These are phyloP conservation scores for Arthrobotrys entomopaga DNA, from an alignment of 2,329 filamentous ascomycete genomes.

Conservation along the genomic window DNA sequence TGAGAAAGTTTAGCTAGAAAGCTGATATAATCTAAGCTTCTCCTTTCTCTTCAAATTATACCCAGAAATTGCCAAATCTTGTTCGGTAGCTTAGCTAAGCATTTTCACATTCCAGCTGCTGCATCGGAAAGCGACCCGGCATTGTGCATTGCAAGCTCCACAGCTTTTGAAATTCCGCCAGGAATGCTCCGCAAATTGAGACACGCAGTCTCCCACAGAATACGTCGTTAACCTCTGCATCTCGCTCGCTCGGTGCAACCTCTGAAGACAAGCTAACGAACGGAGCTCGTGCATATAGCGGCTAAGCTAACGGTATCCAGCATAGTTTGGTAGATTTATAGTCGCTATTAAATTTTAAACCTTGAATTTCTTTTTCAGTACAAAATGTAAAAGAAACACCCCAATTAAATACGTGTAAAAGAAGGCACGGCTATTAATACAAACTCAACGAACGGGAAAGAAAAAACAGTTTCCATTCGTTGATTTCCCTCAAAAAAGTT, in stretches of 20 bases:
- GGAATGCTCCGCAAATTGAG: not conserved
- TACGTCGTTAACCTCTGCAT: not conserved
- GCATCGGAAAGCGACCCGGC: not conserved
- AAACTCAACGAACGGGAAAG: not conserved
- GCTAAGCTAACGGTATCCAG: slow-evolving; percentile 5
- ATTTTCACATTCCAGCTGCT: slow-evolving; percentile 4
- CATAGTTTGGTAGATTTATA: not conserved
- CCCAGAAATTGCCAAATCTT: not conserved
- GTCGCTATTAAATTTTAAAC: not conserved
- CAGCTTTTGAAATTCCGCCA: too few relatives aligned
- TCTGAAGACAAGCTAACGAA: slow-evolving; percentile 3
- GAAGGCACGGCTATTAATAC: slow-evolving; percentile 4
- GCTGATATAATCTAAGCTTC: too few relatives aligned
- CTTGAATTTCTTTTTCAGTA: too few relatives aligned
- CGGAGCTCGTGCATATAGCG: not conserved
- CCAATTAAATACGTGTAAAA: not conserved
- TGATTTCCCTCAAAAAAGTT: not conserved
- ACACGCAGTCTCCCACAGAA: too few relatives aligned
- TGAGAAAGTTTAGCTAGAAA: too few relatives aligned
- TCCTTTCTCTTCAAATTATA: not conserved
- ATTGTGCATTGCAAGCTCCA: not conserved
- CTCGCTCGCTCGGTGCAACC: slow-evolving; percentile 15
- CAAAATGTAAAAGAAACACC: too few relatives aligned
- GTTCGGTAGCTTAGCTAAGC: not conserved
- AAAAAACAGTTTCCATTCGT: too few relatives aligned